These are phyloP conservation scores for Agapanthus africanus DNA, from an alignment of 106 monocot species.

Conservation along the genomic window DNA sequence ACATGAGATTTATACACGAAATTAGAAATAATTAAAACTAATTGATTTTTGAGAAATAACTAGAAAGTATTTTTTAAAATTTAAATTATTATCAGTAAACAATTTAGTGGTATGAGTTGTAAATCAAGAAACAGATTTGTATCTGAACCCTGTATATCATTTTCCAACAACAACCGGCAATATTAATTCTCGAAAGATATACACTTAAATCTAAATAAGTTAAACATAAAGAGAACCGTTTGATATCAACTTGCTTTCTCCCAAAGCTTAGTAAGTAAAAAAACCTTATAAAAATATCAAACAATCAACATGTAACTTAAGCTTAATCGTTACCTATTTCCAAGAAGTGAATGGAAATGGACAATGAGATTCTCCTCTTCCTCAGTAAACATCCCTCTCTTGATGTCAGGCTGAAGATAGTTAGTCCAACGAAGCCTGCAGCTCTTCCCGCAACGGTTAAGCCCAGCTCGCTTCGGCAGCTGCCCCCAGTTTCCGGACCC, in stretches of 20 bases:
- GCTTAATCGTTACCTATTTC: slow-evolving; percentile 15
- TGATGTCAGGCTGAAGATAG: slow-evolving; percentile 10
- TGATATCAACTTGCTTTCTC: background rate
- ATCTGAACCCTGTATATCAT: too few species aligned
- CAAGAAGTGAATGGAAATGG: slow-evolving; percentile 26
- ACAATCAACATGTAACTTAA: background rate
- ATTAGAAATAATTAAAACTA: background rate
- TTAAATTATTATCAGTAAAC: background rate
- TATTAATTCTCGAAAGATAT: too few species aligned
- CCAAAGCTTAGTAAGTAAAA: background rate
- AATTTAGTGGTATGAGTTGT: background rate
- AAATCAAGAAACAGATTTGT: background rate
- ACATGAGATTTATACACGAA: too few species aligned
- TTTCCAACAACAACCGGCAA: too few species aligned
- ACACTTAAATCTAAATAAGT: background rate
- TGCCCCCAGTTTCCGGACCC: slow-evolving; percentile 22
- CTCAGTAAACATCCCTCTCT: slow-evolving; percentile 12
- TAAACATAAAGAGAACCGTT: background rate
- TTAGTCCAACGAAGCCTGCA: slow-evolving; percentile 9
- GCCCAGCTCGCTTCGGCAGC: slow-evolving; percentile 40
- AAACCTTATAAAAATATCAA: background rate
- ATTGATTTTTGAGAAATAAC: too few species aligned
- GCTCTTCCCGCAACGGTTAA: slow-evolving; percentile 34
- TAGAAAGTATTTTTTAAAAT: too few species aligned
- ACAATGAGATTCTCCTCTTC: slow-evolving; percentile 17